Conservation (phyloP, 2,329 filamentous ascomycete genomes). For the Sphaerulina populicola region DNA sequence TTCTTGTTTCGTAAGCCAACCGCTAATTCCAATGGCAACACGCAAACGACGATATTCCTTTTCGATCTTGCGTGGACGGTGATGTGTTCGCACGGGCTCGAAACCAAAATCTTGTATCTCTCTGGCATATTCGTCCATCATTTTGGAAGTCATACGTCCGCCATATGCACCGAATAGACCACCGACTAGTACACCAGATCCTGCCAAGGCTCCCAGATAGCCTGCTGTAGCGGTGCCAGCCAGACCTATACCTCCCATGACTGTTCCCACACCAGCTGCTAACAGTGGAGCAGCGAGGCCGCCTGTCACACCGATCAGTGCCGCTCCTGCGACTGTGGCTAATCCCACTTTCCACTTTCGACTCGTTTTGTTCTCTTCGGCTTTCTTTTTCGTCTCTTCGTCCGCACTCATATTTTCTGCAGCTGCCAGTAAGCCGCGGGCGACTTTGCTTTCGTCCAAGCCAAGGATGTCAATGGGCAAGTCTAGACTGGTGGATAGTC, state of each 20-base stretch:
- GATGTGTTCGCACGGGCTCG: constrained; percentile 58
- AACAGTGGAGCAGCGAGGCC: constrained; percentile 70
- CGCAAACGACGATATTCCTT: constrained; percentile 51
- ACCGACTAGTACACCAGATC: constrained; percentile 71
- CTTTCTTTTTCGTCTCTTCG: constrained; percentile 64
- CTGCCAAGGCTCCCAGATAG: constrained; percentile 70
- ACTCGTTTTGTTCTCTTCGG: constrained; percentile 55
- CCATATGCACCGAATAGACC: constrained; percentile 88
- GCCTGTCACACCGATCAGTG: constrained; percentile 73
- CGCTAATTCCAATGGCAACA: constrained; percentile 73
- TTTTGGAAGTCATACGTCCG: constrained; percentile 69
- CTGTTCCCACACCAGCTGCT: constrained; percentile 67
- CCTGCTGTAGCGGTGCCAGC: constrained; percentile 61
- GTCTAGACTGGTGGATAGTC: constrained; percentile 31
- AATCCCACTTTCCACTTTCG: constrained; percentile 76
- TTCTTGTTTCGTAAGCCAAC: constrained; percentile 66
- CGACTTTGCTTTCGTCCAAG: constrained; percentile 56
- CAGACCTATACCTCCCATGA: constrained; percentile 32
- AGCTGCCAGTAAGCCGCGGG: constrained; percentile 63
- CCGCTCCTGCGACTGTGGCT: constrained; percentile 79
- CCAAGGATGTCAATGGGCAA: constrained; percentile 29
- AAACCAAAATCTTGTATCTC: constrained; percentile 88
- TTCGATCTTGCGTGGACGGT: constrained; percentile 46
- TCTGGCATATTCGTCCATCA: constrained; percentile 78
- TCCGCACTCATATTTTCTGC: constrained; percentile 71